phyloP scores from a whole-genome alignment of 495 filamentous ascomycete genomes.

The Cryomyces minteri region DNA sequence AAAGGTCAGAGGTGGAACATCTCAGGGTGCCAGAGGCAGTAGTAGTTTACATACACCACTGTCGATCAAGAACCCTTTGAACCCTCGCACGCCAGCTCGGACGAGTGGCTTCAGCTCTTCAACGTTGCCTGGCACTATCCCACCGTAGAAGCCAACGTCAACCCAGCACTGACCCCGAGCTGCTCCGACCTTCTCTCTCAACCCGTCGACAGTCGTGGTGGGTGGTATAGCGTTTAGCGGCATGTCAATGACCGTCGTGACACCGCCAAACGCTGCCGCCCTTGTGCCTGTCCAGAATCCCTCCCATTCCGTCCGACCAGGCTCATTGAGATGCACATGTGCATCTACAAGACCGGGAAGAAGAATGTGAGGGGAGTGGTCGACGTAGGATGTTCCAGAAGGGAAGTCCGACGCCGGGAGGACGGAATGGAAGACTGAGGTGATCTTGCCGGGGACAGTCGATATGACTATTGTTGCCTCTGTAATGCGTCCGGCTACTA shows the following conservation, averaged over 20 bases:
- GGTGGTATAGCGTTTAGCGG: slow-evolving; percentile 94
- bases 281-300: slow-evolving; percentile 87
- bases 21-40: not conserved
- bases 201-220: slow-evolving; percentile 69
- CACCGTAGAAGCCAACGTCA: slow-evolving; percentile 95
- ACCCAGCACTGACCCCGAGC: slow-evolving; percentile 91
- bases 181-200: slow-evolving; percentile 72
- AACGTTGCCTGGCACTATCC: slow-evolving; percentile 81
- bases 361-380: slow-evolving; percentile 75
- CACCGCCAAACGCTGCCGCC: slow-evolving; percentile 88
- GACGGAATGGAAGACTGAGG: slow-evolving; percentile 53
- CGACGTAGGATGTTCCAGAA: slow-evolving; percentile 47
- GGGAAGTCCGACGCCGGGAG: slow-evolving; percentile 59
- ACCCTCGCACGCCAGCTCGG: slow-evolving; percentile 71
- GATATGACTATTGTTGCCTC: slow-evolving; percentile 68
- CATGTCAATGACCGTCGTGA: slow-evolving; percentile 98
- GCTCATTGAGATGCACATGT: slow-evolving; percentile 96
- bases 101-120: slow-evolving; percentile 65
- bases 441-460: slow-evolving; percentile 64
- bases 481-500: slow-evolving; percentile 49
- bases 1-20: not conserved
- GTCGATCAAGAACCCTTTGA: slow-evolving; percentile 96
- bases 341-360: slow-evolving; percentile 91
- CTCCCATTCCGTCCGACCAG: slow-evolving; percentile 95
- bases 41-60: slow-evolving; percentile 52